phyloP scores from a whole-genome alignment of 2,329 filamentous ascomycete genomes.

The Microdochium bolleyi region DNA sequence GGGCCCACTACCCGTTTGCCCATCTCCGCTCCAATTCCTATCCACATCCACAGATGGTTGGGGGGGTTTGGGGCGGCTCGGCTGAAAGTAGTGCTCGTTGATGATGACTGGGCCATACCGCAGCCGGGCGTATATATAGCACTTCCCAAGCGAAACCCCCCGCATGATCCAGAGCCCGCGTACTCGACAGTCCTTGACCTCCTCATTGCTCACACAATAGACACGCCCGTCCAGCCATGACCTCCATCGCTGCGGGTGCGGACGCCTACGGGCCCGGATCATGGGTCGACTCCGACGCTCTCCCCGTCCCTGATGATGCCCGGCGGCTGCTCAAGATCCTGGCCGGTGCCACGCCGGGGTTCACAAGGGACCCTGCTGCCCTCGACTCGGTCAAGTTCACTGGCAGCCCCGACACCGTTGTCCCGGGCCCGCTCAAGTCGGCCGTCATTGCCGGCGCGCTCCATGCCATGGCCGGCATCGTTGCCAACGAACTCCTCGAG shows the following conservation, averaged over 20 bases:
- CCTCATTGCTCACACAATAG: no score
- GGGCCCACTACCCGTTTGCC: neutral
- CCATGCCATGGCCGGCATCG: conserved; percentile 23
- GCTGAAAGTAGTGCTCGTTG: no score
- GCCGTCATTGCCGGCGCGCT: conserved; percentile 20
- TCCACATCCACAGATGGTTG: no score
- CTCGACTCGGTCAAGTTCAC: conserved; percentile 20
- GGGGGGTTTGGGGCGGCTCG: no score
- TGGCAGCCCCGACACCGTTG: conserved; percentile 19
- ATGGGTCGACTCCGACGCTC: conserved; percentile 16
- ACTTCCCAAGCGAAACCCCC: neutral
- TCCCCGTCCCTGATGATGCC: conserved; percentile 19
- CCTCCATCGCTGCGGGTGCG: neutral
- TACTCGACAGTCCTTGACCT: no score
- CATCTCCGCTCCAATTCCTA: neutral
- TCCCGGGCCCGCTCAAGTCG: conserved; percentile 26
- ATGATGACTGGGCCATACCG: no score
- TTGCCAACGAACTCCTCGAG: conserved; percentile 8
- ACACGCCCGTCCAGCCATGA: neutral
- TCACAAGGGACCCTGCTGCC: conserved; percentile 17
- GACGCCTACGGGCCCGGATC: conserved; percentile 23
- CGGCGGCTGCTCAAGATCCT: conserved; percentile 21
- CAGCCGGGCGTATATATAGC: no score
- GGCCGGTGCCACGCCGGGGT: conserved; percentile 21
- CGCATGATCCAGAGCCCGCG: no score